Base-by-base conservation (phyloP, 1,284 basidiomycete species). In the Vanrija sp. region DNA sequence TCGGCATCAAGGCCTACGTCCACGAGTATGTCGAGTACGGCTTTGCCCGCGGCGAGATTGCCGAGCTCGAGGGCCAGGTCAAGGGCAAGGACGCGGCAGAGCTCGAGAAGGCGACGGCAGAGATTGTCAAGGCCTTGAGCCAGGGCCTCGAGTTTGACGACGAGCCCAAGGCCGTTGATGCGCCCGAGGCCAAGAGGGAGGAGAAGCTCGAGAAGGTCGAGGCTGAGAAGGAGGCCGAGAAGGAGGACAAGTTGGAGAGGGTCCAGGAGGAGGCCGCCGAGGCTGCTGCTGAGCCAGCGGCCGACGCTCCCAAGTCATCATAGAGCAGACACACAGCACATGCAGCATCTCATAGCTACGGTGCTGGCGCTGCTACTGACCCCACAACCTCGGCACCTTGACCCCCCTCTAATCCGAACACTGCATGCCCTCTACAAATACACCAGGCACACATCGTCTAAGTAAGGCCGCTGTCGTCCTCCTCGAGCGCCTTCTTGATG, bases 1-100 rank as follows among this genome's bases (percentile, higher is more conserved):
- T 98, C 0, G 92, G 91, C 18, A 84, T 96, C 78, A 82, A 88
- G 65, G 84, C 87, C 18, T 84, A 87, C 51, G 81, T 84, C 50
- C 91, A 90, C 84, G 85, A 88, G 64, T 79, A 85, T 56, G 78
- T 84, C 49, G 83, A 85, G 18, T 60, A 89, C 16, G 85, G 87
- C 0, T 78, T 86, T 50, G 87, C 85, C 0, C 68, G 76, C 54
- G 73, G 75, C 61, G 76, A 79, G 65, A 61, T 80, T 52, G 76
- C 77, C 51, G 68, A 71, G 38, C 48, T 61, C 38, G 51, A 60
- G 48, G 46, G 46, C 45, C 42, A 41, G 39, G 37, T 60, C 37
- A 53, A 50, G 18, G 37, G 43, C 20, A 45, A 20, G 48, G 36
- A 37, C 43, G 14, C 47, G 44, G 49, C 37, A 15, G 47, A 60